Base-by-base conservation (phyloP, 2,329 filamentous ascomycete genomes). In the Aspergillus novofumigatus region DNA sequence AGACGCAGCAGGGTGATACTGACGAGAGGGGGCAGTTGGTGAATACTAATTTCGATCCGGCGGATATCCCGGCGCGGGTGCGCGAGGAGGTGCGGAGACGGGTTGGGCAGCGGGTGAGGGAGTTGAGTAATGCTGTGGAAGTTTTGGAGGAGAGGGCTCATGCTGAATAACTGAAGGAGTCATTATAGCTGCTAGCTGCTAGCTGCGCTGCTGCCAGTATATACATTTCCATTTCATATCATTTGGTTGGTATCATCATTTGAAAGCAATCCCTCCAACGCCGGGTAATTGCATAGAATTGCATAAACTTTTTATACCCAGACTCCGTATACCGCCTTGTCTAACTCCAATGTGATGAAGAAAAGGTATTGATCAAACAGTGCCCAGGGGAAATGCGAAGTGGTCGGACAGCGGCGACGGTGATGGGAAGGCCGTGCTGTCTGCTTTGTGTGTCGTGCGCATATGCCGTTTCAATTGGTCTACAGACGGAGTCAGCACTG, bases 51-150 rank as follows among this genome's bases (percentile, higher is more conserved):
- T 70, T 70, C 59, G 62, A 75, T 59, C 67, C 73, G 3, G 59
- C 53, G n/a, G 60, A 64, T 42, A 58, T 77, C 17, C 48, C 55
- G 11, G 53, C 57, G 7, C 67, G 61, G 21, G 67, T 76, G 38
- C 69, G 70, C 35, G 76, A 75, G 53, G 76, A 80, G 65, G 73
- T 80, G 32, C 72, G 67, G 59, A 73, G 64, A 60, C 68, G 78
- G 58, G 70, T 81, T 62, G 77, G 75, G 17, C 72, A 75, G 61
- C 66, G 77, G 65, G 68, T 81, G 54, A 67, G 78, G 63, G 78
- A 81, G 67, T 70, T 80, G 69, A 72, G 73, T 61, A 72, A 69
- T 70, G 78, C 76, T 21, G 73, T 80, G 54, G 63, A 71, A 64
- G 64, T 58, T 17, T 67, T 80, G 62, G 77, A 80, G 66, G 69